Base-by-base conservation (phyloP, 257 asterid species). In the Anisodus acutangulus region DNA sequence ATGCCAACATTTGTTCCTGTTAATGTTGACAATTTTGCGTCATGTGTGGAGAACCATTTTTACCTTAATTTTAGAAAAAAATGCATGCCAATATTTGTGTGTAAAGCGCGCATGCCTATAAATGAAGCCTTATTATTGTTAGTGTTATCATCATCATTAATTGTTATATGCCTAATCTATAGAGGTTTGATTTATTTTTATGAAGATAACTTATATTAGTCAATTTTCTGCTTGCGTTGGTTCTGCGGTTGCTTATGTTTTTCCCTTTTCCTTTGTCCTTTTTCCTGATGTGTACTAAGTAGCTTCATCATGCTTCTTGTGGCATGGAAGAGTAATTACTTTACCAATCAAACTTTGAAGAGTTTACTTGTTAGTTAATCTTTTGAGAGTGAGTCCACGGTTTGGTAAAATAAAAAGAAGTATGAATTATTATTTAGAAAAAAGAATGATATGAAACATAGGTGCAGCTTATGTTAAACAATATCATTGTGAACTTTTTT, bases 341-440 rank as follows among this genome's bases (percentile, higher is more conserved):
- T n/a, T 4, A 31, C 55, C 17, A 17, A n/a, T 70, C 37, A 26
- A 43, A 70, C 68, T 19, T 60, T 8, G 12, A 60, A 19, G 79
- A 70, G 17, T 43, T 17, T 70, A 70, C 79, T 70, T 16, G 78
- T 69, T 19, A 15, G 9, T 41, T 70, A 70, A 43, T 16, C 79
- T n/a, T 43, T 70, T 43, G 64, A 6, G 63, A 16, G 81, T 76
- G 41, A 53, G 26, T 51, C 8, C 15, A 5, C 8, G 26, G 26
- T 51, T 26, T 22, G 81, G 19, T 51, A 51, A 76, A 76, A 76
- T 76, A 9, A 76, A 49, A 76, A 26, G 81, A 76, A 74, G 51
- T 51, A 22, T 22, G 81, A 26, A 51, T 76, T 51, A 11, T 76
- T 76, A 51, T 51, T 26, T 22, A 51, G 81, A 51, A 58, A 37